Percentiles rank a stretch among this genome's conserved stretches.
Conservation (phyloP, 495 filamentous ascomycete genomes). For the Aspergillus incahuasiensis region DNA sequence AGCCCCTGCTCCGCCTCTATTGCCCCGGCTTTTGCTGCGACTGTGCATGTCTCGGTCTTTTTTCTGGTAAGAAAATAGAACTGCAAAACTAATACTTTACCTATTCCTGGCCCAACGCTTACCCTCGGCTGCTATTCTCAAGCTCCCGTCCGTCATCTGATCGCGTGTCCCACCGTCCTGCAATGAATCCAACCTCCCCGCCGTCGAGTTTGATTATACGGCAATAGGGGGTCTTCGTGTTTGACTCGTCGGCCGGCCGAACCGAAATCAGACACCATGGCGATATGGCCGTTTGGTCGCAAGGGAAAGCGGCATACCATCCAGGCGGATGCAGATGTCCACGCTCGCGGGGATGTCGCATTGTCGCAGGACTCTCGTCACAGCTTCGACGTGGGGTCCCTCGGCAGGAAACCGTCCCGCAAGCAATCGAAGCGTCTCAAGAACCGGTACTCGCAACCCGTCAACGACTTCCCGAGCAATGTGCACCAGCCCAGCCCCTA, state of each 20-base stretch:
- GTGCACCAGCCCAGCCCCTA: slow-evolving; percentile 23
- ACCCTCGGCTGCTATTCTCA: slow-evolving; percentile 8
- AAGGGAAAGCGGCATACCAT: slow-evolving; percentile 51
- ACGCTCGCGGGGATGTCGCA: slow-evolving; percentile 25
- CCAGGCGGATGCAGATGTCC: slow-evolving; percentile 37
- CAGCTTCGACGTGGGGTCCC: slow-evolving; percentile 17
- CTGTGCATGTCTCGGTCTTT: slow-evolving; percentile 15
- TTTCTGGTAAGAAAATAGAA: slow-evolving; percentile 1
- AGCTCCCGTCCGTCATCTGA: slow-evolving; percentile 2
- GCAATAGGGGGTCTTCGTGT: slow-evolving; percentile 17
- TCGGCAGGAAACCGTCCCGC: slow-evolving; percentile 38
- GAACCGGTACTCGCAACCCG: slow-evolving; percentile 29
- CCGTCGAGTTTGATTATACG: slow-evolving; percentile 16
- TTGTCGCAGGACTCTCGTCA: slow-evolving; percentile 26
- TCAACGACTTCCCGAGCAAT: slow-evolving; percentile 24
- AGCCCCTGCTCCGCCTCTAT: slow-evolving; percentile 7
- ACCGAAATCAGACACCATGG: slow-evolving; percentile 47
- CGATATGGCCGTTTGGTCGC: slow-evolving; percentile 75
- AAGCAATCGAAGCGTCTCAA: slow-evolving; percentile 39
- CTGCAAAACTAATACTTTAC: neutral
- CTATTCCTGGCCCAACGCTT: slow-evolving; percentile 3
- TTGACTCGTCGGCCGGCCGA: slow-evolving; percentile 42
- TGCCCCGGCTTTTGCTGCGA: neutral
- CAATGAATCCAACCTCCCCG: slow-evolving; percentile 32
- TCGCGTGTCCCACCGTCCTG: slow-evolving; percentile 12